These are phyloP conservation scores for Gloeopeniophorella convolvens DNA, from an alignment of 768 basidiomycete genomes.

Conservation along the genomic window DNA sequence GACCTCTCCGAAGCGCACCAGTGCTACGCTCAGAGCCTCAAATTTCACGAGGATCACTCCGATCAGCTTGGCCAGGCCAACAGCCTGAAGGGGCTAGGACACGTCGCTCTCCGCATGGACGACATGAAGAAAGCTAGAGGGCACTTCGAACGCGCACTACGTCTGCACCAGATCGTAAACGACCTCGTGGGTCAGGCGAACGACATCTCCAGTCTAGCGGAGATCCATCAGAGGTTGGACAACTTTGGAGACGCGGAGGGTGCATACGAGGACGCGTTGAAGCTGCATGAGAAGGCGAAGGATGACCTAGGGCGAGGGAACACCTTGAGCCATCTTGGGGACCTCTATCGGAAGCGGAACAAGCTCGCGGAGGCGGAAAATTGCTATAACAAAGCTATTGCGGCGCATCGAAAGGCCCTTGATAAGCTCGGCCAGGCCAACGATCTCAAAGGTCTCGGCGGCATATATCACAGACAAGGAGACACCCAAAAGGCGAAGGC, in stretches of 20 bases:
- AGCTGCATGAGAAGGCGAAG: constrained; percentile 4
- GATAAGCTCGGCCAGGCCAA: constrained; percentile 17
- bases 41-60: neutral
- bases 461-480: neutral
- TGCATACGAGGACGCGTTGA: constrained; percentile 1
- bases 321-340: constrained; percentile 10
- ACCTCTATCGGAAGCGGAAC: constrained; percentile 12
- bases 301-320: constrained; percentile 15
- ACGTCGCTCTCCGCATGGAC: constrained; percentile 8
- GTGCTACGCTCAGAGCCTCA: neutral
- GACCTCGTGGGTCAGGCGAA: constrained; percentile 17
- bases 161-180: constrained; percentile 4
- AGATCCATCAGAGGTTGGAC: constrained; percentile 8
- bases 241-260: constrained; percentile 1
- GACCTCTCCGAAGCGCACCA: neutral
- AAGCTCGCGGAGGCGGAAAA: constrained; percentile 5
- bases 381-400: neutral
- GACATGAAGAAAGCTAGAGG: neutral
- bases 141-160: constrained; percentile 4
- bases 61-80: constrained; percentile 14
- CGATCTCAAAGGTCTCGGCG: constrained; percentile 17
- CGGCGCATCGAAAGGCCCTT: constrained; percentile 4
- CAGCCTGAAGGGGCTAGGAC: constrained; percentile 11
- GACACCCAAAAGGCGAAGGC: neutral
- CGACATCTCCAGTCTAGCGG: constrained; percentile 8